These are phyloP conservation scores for Hypoxylon subgilvum DNA, from an alignment of 495 filamentous ascomycete genomes.

Conservation along the genomic window DNA sequence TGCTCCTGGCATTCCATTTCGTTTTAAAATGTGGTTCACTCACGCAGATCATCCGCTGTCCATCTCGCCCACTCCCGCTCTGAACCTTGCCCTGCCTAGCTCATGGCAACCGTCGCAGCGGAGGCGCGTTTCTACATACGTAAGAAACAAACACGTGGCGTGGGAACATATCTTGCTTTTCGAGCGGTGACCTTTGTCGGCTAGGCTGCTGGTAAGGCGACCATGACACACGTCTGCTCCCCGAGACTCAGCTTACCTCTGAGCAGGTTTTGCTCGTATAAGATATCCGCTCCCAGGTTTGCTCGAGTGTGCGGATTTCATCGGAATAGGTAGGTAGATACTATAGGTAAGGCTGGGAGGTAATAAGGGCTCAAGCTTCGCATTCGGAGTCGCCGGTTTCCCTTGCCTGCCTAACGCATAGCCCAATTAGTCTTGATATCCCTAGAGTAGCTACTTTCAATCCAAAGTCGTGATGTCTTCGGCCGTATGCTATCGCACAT, in stretches of 20 bases:
- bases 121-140: neutral
- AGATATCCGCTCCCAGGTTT: neutral
- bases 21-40: neutral
- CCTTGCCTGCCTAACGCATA: too few species aligned
- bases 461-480: neutral
- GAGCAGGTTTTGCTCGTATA: neutral
- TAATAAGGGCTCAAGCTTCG: too few species aligned
- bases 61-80: conserved; percentile 1
- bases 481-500: conserved; percentile 10
- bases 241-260: neutral
- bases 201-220: neutral
- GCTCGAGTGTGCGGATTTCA: too few species aligned
- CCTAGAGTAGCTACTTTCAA: neutral
- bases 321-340: too few species aligned
- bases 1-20: neutral
- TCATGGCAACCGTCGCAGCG: neutral
- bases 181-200: neutral
- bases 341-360: too few species aligned
- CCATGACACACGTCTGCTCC: neutral
- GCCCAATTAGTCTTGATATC: neutral
- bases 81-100: neutral
- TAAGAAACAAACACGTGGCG: neutral
- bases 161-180: too few species aligned
- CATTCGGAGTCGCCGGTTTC: too few species aligned
- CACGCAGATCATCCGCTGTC: conserved; percentile 6